Percentiles rank a stretch among this genome's conserved stretches.
Conservation (phyloP, 2,329 filamentous ascomycete genomes). For the Mycocentrospora acerina region DNA sequence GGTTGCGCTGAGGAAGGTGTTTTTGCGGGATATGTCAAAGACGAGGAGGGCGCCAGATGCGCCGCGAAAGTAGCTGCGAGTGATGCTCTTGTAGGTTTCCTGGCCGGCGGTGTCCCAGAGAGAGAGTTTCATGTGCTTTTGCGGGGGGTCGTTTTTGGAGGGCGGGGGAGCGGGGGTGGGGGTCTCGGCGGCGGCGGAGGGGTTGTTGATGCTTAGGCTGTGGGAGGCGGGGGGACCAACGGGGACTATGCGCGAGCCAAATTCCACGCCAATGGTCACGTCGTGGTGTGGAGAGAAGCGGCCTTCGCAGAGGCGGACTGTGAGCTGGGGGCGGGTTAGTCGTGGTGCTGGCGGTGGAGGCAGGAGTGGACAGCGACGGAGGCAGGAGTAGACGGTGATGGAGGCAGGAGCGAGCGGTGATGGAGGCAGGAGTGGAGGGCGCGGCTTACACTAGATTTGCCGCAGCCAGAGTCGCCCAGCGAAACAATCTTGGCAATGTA, state of each 20-base stretch:
- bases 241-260: conserved; percentile 88
- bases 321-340: conserved; percentile 59
- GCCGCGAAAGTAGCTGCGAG: conserved; percentile 88
- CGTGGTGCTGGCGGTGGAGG: neutral
- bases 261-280: conserved; percentile 96
- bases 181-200: conserved; percentile 21
- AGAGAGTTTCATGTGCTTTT: conserved; percentile 87
- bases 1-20: conserved; percentile 84
- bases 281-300: conserved; percentile 93
- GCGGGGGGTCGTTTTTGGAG: conserved; percentile 40
- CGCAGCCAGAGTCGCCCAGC: conserved; percentile 93
- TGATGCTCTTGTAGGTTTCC: conserved; percentile 97
- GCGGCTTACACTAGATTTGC: conserved; percentile 81
- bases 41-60: conserved; percentile 78
- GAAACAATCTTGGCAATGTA: conserved; percentile 99
- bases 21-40: conserved; percentile 85
- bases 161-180: conserved; percentile 17
- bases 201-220: conserved; percentile 57
- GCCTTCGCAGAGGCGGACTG: conserved; percentile 93
- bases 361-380: neutral
- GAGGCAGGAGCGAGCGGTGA: neutral
- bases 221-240: conserved; percentile 79
- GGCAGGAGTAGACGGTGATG: neutral
- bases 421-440: neutral
- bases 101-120: conserved; percentile 97